Evolutionary conservation across 1,284 basidiomycete species (phyloP), one percentile per base, ranked within the genome.

Genomic region (Ustilago sp.): DNA sequence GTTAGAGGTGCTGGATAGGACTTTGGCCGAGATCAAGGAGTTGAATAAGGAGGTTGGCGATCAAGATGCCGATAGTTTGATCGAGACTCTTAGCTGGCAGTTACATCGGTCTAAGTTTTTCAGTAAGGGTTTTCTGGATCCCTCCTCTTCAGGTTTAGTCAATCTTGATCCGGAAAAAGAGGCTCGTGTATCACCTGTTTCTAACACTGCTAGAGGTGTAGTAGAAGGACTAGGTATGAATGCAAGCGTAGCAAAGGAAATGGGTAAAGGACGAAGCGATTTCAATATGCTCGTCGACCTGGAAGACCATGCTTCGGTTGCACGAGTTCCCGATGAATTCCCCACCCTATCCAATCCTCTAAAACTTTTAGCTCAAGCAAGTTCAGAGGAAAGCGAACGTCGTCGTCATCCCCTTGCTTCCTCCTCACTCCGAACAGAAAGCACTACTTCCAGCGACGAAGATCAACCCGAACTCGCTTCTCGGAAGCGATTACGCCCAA

Each of bases 231-330:
- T 8, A 8, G 47, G 38, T 28, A 28, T 28, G 23, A 28, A 28
- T 28, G 23, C 23, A 28, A 3, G 23, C 23, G 3, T 28, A 28
- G 3, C 23, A 19, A 31, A 11, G 8, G 34, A 34, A n/a, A 50
- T 51, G 51, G 54, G 45, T 6, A 61, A 52, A 51, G 17, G 43
- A 1, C 36, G 72, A 31, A 53, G 54, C 9, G 68, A 76, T 48
- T 72, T 71, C 13, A 77, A 73, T 62, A 64, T 77, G 63, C 38
- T 79, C 52, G 67, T 76, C 8, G 73, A 79, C 19, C 41, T 76
- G 41, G 77, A 79, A 38, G 77, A 79, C 51, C 58, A 67, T 8
- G 77, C 68, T 1, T 54, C 53, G 0, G 68, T 74, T 4, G 59
- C 68, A 2, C 31, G 66, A 11, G 77, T 79, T 19, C 69, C 63